Evolutionary conservation across 2,329 filamentous ascomycete genomes (phyloP).

Genomic region (Hymenoscyphus repandus): DNA sequence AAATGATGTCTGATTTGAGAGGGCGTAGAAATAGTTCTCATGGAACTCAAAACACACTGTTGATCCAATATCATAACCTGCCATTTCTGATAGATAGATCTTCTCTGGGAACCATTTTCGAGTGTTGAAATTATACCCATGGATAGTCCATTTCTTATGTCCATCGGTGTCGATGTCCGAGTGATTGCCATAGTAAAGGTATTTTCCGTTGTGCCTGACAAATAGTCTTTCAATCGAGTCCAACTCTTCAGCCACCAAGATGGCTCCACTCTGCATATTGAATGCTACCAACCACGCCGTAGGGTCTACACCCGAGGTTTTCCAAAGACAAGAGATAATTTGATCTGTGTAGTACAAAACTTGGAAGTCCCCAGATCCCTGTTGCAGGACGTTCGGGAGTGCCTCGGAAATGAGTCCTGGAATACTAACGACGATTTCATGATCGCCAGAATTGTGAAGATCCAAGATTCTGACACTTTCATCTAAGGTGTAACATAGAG

Average conservation of each 20-base stretch:
- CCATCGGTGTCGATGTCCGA: conserved; percentile 48
- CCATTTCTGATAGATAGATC: conserved; percentile 51
- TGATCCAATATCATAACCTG: conserved; percentile 59
- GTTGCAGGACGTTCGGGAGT: conserved; percentile 33
- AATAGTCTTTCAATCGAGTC: conserved; percentile 53
- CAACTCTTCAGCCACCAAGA: conserved; percentile 40
- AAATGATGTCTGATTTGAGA: conserved; percentile 61
- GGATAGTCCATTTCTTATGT: conserved; percentile 57
- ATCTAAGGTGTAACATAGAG: conserved; percentile 57
- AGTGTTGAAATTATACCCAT: conserved; percentile 43
- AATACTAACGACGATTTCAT: conserved; percentile 54
- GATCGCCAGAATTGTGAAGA: conserved; percentile 42
- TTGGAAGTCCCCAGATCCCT: conserved; percentile 41
- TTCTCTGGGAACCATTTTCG: conserved; percentile 38
- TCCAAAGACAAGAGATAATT: conserved; percentile 53
- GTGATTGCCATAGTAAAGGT: conserved; percentile 63
- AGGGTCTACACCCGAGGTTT: conserved; percentile 34
- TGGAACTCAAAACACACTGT: conserved; percentile 70
- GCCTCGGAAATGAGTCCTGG: conserved; percentile 36
- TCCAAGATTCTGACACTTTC: conserved; percentile 53
- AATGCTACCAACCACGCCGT: conserved; percentile 51
- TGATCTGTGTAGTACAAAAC: conserved; percentile 52
- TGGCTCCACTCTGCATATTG: conserved; percentile 34
- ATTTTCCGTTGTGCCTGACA: conserved; percentile 56
- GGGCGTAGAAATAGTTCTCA: conserved; percentile 59